phyloP scores from a whole-genome alignment of 352 stramenopile genomes.

The Plasmopara viticola region DNA sequence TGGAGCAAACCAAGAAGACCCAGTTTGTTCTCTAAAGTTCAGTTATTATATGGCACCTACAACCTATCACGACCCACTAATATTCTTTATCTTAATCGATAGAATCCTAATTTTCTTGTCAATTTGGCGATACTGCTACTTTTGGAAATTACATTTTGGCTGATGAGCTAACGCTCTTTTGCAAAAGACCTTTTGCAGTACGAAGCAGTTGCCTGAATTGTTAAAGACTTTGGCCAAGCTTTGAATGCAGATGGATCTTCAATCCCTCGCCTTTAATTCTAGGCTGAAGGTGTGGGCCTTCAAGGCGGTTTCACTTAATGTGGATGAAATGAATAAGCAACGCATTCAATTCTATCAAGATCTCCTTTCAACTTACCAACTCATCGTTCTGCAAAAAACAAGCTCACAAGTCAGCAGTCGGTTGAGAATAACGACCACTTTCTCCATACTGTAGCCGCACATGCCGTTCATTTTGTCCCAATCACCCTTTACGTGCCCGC shows the following conservation, averaged over 20 bases:
- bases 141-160: too few species aligned
- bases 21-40: background rate
- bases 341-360: background rate
- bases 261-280: background rate
- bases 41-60: background rate
- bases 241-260: background rate
- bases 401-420: background rate
- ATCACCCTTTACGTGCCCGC: background rate
- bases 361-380: background rate
- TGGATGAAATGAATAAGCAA: background rate
- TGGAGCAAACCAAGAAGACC: too few species aligned
- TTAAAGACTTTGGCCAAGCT: too few species aligned
- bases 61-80: background rate
- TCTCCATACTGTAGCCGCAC: background rate
- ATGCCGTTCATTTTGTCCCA: background rate
- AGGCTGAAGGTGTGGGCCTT: background rate
- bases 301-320: slow-evolving; percentile 2
- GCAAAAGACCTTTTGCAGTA: too few species aligned
- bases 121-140: too few species aligned
- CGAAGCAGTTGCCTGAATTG: too few species aligned
- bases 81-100: background rate
- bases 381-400: slow-evolving; percentile 1
- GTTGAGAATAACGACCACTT: background rate
- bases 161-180: too few species aligned
- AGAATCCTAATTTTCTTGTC: background rate